Conservation (phyloP, 208 protist genomes). For the Porcisia deanei region DNA sequence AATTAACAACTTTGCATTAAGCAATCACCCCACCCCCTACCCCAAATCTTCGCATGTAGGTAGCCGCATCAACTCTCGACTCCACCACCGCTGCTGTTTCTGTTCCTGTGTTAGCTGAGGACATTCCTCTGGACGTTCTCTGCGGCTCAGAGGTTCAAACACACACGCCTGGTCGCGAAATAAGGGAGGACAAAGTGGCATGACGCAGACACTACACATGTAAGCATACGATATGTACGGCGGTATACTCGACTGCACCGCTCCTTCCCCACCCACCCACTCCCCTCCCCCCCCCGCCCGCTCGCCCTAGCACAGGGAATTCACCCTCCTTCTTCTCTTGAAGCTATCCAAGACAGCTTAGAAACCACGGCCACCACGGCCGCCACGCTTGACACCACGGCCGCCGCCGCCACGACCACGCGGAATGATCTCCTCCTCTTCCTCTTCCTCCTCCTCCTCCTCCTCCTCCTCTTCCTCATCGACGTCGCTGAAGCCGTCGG, state of each 20-base stretch:
- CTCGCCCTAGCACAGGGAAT: no score
- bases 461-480: conserved; percentile 82
- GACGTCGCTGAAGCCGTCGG: conserved; percentile 68
- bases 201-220: not conserved
- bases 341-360: conserved; percentile 5
- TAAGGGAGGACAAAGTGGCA: not conserved
- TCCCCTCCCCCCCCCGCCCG: not conserved
- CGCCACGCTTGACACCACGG: conserved; percentile 23
- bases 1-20: not conserved
- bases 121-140: not conserved
- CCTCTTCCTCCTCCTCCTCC: conserved; percentile 63
- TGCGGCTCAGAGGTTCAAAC: not conserved
- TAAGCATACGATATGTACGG: not conserved
- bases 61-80: not conserved
- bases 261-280: not conserved
- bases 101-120: not conserved
- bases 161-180: not conserved
- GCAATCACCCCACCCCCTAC: not conserved
- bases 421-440: conserved; percentile 36
- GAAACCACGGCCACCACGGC: conserved; percentile 36
- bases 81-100: not conserved
- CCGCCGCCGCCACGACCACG: conserved; percentile 43
- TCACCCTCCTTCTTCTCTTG: not conserved
- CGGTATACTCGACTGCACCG: not conserved
- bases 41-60: no score